These are phyloP conservation scores for Leptosphaerulina australis DNA, from an alignment of 2,329 filamentous ascomycete species.

Conservation along the genomic window DNA sequence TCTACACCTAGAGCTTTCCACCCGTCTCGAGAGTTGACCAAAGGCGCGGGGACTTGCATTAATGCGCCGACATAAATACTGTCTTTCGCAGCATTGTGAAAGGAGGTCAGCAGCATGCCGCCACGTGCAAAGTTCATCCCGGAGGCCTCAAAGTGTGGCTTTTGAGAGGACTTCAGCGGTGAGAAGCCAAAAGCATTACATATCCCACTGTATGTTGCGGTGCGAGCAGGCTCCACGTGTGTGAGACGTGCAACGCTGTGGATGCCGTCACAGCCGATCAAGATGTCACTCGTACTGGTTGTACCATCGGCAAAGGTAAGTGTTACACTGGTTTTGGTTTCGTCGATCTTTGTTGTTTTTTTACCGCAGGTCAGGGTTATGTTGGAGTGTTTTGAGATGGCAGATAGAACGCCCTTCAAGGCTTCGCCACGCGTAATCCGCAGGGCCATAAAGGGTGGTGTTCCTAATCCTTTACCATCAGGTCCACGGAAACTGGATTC, in stretches of 20 bases:
- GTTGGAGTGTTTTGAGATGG: slow-evolving; percentile 49
- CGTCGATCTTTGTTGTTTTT: slow-evolving; percentile 50
- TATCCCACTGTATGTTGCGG: slow-evolving; percentile 52
- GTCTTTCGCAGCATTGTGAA: slow-evolving; percentile 45
- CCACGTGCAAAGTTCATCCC: slow-evolving; percentile 55
- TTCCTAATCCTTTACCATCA: slow-evolving; percentile 52
- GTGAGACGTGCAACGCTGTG: slow-evolving; percentile 52
- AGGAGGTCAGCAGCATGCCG: slow-evolving; percentile 54
- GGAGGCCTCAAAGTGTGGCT: slow-evolving; percentile 46
- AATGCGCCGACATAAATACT: slow-evolving; percentile 53
- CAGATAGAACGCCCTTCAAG: slow-evolving; percentile 51
- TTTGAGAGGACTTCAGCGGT: slow-evolving; percentile 24
- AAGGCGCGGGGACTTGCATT: slow-evolving; percentile 53
- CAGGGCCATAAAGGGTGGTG: slow-evolving; percentile 53
- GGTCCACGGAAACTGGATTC: slow-evolving; percentile 52
- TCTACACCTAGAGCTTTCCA: slow-evolving; percentile 54
- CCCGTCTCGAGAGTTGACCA: slow-evolving; percentile 46
- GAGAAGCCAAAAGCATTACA: slow-evolving; percentile 56
- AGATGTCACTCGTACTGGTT: slow-evolving; percentile 53
- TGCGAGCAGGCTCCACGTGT: slow-evolving; percentile 54
- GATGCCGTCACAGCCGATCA: slow-evolving; percentile 64
- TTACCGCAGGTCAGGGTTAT: slow-evolving; percentile 53
- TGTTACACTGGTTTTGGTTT: slow-evolving; percentile 49
- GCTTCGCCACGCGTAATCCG: slow-evolving; percentile 54
- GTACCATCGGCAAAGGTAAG: slow-evolving; percentile 57